Percentiles rank a stretch among this genome's conserved stretches.
Evolutionary conservation across 345 rosid genomes (phyloP).

Genomic region (Eucalyptus pauciflora): DNA sequence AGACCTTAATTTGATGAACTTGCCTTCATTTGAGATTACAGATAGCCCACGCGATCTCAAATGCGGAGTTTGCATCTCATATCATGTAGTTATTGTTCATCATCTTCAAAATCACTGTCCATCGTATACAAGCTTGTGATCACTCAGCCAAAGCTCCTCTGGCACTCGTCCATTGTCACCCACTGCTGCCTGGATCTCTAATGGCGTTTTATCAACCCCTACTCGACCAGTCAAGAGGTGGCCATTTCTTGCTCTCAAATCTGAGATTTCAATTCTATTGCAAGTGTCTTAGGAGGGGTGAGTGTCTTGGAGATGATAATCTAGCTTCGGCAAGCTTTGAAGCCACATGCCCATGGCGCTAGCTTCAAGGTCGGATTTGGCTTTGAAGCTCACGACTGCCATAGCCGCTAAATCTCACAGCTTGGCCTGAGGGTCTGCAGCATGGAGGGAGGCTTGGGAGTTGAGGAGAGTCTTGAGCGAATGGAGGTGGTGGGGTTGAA

Average conservation of each 20-base stretch:
- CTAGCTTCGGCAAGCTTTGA: background rate
- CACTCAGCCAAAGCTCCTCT: background rate
- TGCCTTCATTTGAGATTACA: background rate
- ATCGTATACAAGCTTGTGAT: background rate
- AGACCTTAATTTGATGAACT: background rate
- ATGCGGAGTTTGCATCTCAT: background rate
- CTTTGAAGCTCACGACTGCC: background rate
- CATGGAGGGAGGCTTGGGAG: constrained; percentile 70
- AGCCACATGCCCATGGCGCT: background rate
- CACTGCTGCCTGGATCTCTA: background rate
- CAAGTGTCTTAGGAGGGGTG: background rate
- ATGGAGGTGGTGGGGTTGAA: constrained; percentile 44
- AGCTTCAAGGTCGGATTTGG: background rate
- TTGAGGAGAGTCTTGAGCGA: constrained; percentile 50
- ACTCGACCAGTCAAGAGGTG: background rate
- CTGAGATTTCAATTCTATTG: background rate
- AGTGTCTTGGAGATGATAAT: background rate
- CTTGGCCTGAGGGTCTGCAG: constrained; percentile 70
- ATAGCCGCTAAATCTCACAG: constrained; percentile 2
- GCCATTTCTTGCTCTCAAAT: background rate
- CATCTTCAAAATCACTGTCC: background rate
- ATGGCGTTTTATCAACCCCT: background rate
- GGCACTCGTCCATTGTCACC: background rate
- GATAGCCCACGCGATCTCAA: background rate
- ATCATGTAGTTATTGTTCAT: background rate